Evolutionary conservation across 495 filamentous ascomycete genomes (phyloP), one percentile per base, ranked within the genome.

Genomic region (Aspergillus heteromorphus): DNA sequence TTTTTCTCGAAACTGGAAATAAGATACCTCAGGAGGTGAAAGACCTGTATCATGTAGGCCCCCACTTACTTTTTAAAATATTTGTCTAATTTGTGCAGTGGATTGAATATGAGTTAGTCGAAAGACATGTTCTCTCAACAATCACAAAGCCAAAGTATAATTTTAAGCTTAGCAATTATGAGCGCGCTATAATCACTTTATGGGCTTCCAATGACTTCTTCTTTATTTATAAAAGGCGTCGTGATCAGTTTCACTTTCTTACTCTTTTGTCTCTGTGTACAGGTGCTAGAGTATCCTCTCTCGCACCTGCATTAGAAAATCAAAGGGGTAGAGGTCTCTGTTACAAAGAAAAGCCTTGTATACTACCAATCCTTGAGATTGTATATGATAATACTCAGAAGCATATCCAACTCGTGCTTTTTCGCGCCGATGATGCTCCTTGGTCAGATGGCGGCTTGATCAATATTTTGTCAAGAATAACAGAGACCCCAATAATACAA

Each of bases 341-440:
- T 42, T 52, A 52, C 19, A 52, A 52, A 17, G 21, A 27, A 45
- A 45, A 27, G 27, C 43, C 27, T 7, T 27, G 21, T 17, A 45
- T 10, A 45, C 20, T 45, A 45, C 21, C n/a, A n/a, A n/a, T n/a
- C n/a, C n/a, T n/a, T n/a, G n/a, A n/a, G n/a, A n/a, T n/a, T n/a
- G n/a, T 45, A 29, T 45, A n/a, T 29, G n/a, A 45, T 45, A 27
- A 50, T 30, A 9, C 40, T 17, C 48, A 48, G 18, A 48, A 54
- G 42, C 27, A 54, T 48, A 54, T 54, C 29, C 2, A 54, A 40
- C 52, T 54, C 27, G 42, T 54, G 4, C 25, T 54, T 11, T 54
- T 54, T 23, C 42, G 29, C 21, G 20, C 29, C 18, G 31, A 11
- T 10, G 30, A 54, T 30, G 43, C 29, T 31, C 42, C 42, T 54